Conservation (phyloP, 1,139 yeast species). For the Spathaspora sp. region DNA sequence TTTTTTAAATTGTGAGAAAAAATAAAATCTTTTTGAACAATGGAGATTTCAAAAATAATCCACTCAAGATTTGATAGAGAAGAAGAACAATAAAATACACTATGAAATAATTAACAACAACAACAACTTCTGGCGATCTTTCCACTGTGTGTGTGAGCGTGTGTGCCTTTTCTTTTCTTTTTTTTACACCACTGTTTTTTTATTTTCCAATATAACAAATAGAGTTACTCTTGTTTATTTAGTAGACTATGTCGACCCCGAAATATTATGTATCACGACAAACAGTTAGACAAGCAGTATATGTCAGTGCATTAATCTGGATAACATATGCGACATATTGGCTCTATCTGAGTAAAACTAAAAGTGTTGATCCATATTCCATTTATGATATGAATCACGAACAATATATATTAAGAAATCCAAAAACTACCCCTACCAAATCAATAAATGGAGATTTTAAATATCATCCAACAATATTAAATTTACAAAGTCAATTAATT, state of each 20-base stretch:
- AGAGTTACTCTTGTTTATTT: too few relatives aligned
- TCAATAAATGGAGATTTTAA: neutral
- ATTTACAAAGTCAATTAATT: conserved; percentile 10
- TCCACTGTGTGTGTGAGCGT: too few relatives aligned
- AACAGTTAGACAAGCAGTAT: neutral
- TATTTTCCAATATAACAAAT: too few relatives aligned
- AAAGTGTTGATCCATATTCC: neutral
- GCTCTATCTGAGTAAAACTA: neutral
- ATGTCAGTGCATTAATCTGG: neutral
- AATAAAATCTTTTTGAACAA: too few relatives aligned
- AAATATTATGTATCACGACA: conserved; percentile 4
- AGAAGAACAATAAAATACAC: too few relatives aligned
- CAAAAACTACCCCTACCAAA: neutral
- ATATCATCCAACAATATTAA: conserved; percentile 2
- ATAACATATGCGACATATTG: neutral
- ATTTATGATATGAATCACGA: conserved; percentile 7
- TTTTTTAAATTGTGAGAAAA: too few relatives aligned
- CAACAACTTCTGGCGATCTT: too few relatives aligned
- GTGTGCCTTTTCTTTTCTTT: too few relatives aligned
- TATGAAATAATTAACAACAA: too few relatives aligned
- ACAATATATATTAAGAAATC: neutral
- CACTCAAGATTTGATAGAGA: too few relatives aligned
- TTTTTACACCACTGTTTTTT: too few relatives aligned
- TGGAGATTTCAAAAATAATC: too few relatives aligned
- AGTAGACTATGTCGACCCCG: neutral